Evolutionary conservation across 2,329 filamentous ascomycete species (phyloP), one percentile per base, ranked within the genome.

Genomic region (Arachnomyces sp.): DNA sequence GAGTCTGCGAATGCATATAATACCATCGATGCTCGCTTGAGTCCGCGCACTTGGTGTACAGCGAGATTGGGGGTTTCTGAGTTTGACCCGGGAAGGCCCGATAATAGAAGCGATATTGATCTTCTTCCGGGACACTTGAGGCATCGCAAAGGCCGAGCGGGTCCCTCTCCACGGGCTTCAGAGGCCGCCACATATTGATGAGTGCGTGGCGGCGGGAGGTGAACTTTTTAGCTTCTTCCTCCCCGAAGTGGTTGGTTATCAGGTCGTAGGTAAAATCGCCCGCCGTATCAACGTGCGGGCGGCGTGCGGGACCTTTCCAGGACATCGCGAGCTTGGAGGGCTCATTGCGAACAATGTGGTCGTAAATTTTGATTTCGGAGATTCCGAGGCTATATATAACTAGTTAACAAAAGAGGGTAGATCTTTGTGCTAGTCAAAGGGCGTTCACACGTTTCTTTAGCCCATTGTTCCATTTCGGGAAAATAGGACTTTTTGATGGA

Each of bases 71-170:
- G n/a, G n/a, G n/a, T n/a, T n/a, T n/a, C n/a, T n/a, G n/a, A n/a
- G n/a, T n/a, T n/a, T n/a, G n/a, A n/a, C n/a, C n/a, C n/a, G n/a
- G n/a, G n/a, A n/a, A n/a, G n/a, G n/a, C n/a, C n/a, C n/a, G n/a
- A n/a, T n/a, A n/a, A n/a, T n/a, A n/a, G n/a, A n/a, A n/a, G n/a
- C n/a, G n/a, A n/a, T n/a, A n/a, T 3, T 78, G 64, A 42, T 77
- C 72, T 7, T 57, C 56, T 16, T 78, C 74, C 0, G 55, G 51
- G 0, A 78, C 72, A 0, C 68, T 67, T 39, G 60, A 50, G 0
- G 73, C 72, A 34, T 76, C 71, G 0, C 73, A 73, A 3, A 80
- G 61, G 6, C 70, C 69, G 0, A 79, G 60, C 0, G 76, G 75
- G 45, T 78, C 74, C 37, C 71, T 71, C 25, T 62, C 55, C 28